Evolutionary conservation across 768 basidiomycete species (phyloP), one percentile per base, ranked within the genome.

Genomic region (Amanita muscaria): DNA sequence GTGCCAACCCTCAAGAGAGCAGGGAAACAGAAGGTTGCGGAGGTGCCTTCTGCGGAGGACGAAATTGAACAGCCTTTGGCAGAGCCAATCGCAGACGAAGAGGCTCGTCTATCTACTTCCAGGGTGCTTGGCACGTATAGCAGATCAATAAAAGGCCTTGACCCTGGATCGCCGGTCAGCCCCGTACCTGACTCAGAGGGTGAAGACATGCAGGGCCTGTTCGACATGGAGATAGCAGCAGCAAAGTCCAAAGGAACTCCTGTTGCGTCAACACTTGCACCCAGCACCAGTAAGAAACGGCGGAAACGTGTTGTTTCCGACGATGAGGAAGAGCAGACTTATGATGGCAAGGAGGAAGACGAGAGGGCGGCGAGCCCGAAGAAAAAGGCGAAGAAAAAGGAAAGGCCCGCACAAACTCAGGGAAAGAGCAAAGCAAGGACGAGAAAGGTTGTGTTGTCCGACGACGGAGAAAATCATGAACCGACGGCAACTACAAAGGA

Each of bases 11-110:
- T 54, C 15, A 59, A 53, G 49, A 53, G 53, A 31, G 61, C 61
- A 41, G 51, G 46, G 35, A 64, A 62, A 46, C 47, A 47, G 16
- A 69, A 65, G 48, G 58, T 50, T 33, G 64, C 66, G 39, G 60
- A 53, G 29, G 60, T 53, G 31, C 52, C 49, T 19, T 56, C 57
- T 29, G 56, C 58, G 43, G 58, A 59, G 47, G 60, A 64, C 21
- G 40, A 56, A n/a, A n/a, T n/a, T n/a, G n/a, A n/a, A n/a, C n/a
- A n/a, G n/a, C n/a, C n/a, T n/a, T n/a, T n/a, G n/a, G n/a, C n/a
- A n/a, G n/a, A n/a, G n/a, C n/a, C n/a, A n/a, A n/a, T n/a, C n/a
- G n/a, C n/a, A n/a, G n/a, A n/a, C n/a, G n/a, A n/a, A n/a, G n/a
- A n/a, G n/a, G n/a, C n/a, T n/a, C n/a, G n/a, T n/a, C n/a, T n/a